These are phyloP conservation scores for Fusarium verticillioides DNA, from an alignment of 2,329 filamentous ascomycete genomes.

Conservation along the genomic window DNA sequence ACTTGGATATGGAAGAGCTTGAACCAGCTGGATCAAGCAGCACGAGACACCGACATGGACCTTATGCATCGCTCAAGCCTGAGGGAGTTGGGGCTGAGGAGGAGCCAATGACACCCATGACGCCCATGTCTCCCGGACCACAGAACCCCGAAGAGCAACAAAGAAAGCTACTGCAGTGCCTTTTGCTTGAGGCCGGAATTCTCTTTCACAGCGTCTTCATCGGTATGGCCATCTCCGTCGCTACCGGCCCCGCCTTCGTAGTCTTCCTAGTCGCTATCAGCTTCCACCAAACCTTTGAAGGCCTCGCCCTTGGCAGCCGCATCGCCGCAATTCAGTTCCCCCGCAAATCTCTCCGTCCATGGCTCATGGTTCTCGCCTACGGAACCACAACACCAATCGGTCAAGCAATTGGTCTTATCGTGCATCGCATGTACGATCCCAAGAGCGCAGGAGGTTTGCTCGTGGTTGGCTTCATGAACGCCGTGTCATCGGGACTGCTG, in stretches of 20 bases:
- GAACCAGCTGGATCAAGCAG: conserved; percentile 53
- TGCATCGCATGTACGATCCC: conserved; percentile 85
- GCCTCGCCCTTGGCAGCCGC: conserved; percentile 83
- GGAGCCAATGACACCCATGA: conserved; percentile 44
- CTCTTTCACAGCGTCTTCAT: conserved; percentile 89
- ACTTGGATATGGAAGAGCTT: conserved; percentile 71
- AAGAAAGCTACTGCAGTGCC: conserved; percentile 78
- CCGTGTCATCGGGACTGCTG: conserved; percentile 81
- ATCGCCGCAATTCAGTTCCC: conserved; percentile 87
- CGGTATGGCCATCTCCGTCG: conserved; percentile 85
- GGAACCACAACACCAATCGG: conserved; percentile 83
- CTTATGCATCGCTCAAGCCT: conserved; percentile 49
- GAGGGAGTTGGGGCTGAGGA: conserved; percentile 38
- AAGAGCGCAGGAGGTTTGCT: conserved; percentile 79
- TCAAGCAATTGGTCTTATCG: conserved; percentile 81
- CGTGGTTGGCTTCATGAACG: conserved; percentile 89
- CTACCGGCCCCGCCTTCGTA: conserved; percentile 81
- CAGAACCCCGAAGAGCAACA: conserved; percentile 67
- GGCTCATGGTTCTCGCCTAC: conserved; percentile 83
- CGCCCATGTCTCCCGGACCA: conserved; percentile 43
- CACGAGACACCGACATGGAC: conserved; percentile 40
- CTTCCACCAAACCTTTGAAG: conserved; percentile 91
- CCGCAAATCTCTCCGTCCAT: conserved; percentile 77
- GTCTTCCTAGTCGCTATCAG: conserved; percentile 84
- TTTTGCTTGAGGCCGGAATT: conserved; percentile 84